These are phyloP conservation scores for Saraca asoca DNA, from an alignment of 331 rosid species.

Conservation along the genomic window DNA sequence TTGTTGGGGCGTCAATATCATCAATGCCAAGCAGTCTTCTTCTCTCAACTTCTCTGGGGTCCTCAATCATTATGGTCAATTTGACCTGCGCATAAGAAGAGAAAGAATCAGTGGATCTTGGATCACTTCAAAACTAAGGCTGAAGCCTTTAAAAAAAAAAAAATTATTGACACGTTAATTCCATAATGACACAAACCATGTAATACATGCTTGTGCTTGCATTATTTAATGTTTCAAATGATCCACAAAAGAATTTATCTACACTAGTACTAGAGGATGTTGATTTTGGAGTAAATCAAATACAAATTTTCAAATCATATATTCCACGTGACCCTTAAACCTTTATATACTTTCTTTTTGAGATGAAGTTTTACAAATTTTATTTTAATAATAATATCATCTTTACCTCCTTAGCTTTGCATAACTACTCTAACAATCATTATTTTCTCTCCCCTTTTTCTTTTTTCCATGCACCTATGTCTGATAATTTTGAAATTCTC, in stretches of 20 bases:
- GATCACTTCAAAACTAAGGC: neutral
- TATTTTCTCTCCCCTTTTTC: no score
- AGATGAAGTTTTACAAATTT: neutral
- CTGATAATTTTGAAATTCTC: no score
- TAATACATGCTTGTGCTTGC: neutral
- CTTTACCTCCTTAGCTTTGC: no score
- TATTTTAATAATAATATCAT: no score
- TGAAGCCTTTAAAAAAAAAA: slow-evolving; percentile 9
- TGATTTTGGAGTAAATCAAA: neutral
- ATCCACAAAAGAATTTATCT: no score
- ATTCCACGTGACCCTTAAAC: neutral
- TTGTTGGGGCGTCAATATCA: slow-evolving; percentile 71
- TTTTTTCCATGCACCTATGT: no score
- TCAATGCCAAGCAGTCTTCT: slow-evolving; percentile 85
- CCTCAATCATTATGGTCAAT: slow-evolving; percentile 87
- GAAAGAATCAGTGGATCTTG: slow-evolving; percentile 7
- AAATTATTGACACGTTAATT: no score
- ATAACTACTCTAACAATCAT: no score
- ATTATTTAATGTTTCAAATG: no score
- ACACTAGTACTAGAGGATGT: no score
- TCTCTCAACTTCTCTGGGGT: slow-evolving; percentile 90
- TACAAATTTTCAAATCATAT: neutral
- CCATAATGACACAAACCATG: neutral
- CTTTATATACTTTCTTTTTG: neutral
- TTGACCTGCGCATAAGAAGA: slow-evolving; percentile 59